Percentiles rank a stretch among this genome's conserved stretches.
These are phyloP conservation scores for Cucurbita moschata DNA, from an alignment of 306 rosid species.

Conservation along the genomic window DNA sequence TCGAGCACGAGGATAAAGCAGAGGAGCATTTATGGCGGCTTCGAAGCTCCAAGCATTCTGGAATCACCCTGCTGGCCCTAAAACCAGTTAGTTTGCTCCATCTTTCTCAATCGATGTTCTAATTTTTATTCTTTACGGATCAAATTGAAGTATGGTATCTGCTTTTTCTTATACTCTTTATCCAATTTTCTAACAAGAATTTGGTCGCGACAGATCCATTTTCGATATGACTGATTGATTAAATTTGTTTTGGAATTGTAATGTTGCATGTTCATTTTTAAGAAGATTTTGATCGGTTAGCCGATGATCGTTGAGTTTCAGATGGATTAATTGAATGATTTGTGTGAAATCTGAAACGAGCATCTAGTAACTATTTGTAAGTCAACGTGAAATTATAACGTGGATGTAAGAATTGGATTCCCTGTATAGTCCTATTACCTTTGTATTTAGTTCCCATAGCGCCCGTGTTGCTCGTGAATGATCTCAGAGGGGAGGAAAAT, in stretches of 20 bases:
- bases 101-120: neutral
- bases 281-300: neutral
- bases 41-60: slow-evolving; percentile 80
- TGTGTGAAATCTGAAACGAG: neutral
- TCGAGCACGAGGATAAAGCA: neutral
- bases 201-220: neutral
- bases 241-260: neutral
- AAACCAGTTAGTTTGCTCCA: slow-evolving; percentile 61
- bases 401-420: neutral
- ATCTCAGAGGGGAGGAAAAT: neutral
- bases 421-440: neutral
- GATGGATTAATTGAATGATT: neutral
- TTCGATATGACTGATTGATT: neutral
- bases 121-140: neutral
- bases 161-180: neutral
- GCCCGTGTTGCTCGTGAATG: neutral
- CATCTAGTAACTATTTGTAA: neutral
- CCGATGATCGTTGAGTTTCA: neutral
- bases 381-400: neutral
- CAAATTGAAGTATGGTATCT: neutral
- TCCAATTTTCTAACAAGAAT: neutral
- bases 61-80: slow-evolving; percentile 99
- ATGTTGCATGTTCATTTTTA: neutral
- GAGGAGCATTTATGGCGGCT: slow-evolving; percentile 40
- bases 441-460: neutral